Percentiles rank a stretch among this genome's conserved stretches.
These are phyloP conservation scores for Trichoderma afroharzianum DNA, from an alignment of 2,329 filamentous ascomycete genomes.

Conservation along the genomic window DNA sequence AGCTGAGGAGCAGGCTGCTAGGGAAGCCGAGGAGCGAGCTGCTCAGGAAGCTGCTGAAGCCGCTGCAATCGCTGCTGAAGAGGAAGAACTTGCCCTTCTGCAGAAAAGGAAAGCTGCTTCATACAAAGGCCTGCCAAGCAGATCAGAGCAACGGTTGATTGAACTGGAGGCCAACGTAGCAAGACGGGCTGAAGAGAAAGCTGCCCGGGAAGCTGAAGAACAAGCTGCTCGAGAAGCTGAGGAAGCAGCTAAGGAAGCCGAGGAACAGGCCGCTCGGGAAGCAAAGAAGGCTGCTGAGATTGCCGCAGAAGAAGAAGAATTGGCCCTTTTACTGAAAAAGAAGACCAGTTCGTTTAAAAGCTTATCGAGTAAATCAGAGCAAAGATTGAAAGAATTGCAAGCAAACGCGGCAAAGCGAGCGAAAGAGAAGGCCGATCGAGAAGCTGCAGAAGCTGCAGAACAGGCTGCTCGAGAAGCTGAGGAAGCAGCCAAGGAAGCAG, in stretches of 20 bases:
- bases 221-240: conserved; percentile 26
- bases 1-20: background rate
- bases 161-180: conserved; percentile 34
- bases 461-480: conserved; percentile 25
- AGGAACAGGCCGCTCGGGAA: conserved; percentile 19
- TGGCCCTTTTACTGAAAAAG: conserved; percentile 43
- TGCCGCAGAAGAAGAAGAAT: conserved; percentile 35
- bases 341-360: conserved; percentile 37
- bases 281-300: conserved; percentile 18
- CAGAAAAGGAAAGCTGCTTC: conserved; percentile 47
- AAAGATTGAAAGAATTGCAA: background rate
- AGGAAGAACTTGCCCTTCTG: conserved; percentile 39
- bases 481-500: conserved; percentile 21
- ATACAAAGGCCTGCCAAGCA: conserved; percentile 41
- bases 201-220: conserved; percentile 32
- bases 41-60: conserved; percentile 10
- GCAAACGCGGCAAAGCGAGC: background rate
- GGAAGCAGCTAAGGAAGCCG: conserved; percentile 22
- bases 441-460: conserved; percentile 22
- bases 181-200: conserved; percentile 36
- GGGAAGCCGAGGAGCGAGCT: conserved; percentile 16
- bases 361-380: conserved; percentile 14
- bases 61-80: conserved; percentile 26
- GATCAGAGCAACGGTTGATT: conserved; percentile 43
- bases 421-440: background rate